Evolutionary conservation across 139 green algal species (phyloP), one percentile per base, ranked within the genome.

Genomic region (Asterochloris erici): DNA sequence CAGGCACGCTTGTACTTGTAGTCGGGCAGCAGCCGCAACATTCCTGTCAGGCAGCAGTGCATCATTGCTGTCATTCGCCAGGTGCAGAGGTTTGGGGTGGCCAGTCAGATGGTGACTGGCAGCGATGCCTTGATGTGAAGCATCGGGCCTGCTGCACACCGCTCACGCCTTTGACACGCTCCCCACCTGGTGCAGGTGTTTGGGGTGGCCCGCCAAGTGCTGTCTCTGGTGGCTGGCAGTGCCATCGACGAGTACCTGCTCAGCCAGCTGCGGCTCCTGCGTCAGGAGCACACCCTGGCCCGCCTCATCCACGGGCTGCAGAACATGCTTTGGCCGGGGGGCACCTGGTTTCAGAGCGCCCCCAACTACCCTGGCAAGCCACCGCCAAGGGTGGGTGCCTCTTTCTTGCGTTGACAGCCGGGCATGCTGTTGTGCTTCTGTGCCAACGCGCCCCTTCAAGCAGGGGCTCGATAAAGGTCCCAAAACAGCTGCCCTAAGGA

Each of bases 171-270:
- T 66, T n/a, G 54, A 64, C 24, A 26, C 60, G 24, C 21, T 0
- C 14, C 60, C 21, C 24, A 79, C 23, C 17, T 47, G 26, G 54
- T 29, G 28, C 84, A 90, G 86, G 87, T 93, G 68, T 90, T 90
- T 73, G 79, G 70, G 19, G 86, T 89, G 74, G 88, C 89, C 13
- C 86, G 91, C 6, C 83, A 86, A 63, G 69, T 89, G 82, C 87
- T 97, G 73, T 93, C 91, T 6, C 82, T 98, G 80, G 77, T 96
- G 73, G 92, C 92, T 13, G 94, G 93, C 24, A 92, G 90, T 73
- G 83, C 90, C 0, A 92, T 98, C 26, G 94, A 98, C 74, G 82
- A 85, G 60, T 93, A 83, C 38, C 66, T 97, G 61, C 79, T 87
- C 21, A 54, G 63, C 62, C 79, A 88, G n/a, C 75, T 95, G 74